Percentiles rank a stretch among this genome's conserved stretches.
Evolutionary conservation across 768 basidiomycete species (phyloP).

Genomic region (Xerocomus brunneocitrinus): DNA sequence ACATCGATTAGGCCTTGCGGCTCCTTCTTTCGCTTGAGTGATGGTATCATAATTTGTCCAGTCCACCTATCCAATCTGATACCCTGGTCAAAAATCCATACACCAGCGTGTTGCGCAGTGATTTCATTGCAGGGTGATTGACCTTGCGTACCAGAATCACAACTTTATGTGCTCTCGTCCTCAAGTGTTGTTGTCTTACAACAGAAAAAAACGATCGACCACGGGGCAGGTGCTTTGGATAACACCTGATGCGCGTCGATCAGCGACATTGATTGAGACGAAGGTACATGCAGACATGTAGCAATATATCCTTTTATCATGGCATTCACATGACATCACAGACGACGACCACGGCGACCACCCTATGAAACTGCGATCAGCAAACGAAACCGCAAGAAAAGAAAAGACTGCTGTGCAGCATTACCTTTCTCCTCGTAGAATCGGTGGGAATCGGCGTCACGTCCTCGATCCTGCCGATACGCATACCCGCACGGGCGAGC

Average conservation of each 20-base stretch:
- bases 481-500: constrained; percentile 96
- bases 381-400: neutral
- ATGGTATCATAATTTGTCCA: neutral
- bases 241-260: constrained; percentile 79
- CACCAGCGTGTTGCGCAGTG: neutral
- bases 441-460: constrained; percentile 97
- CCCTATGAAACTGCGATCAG: constrained; percentile 47
- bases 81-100: neutral
- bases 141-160: neutral
- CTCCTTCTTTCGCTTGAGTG: neutral
- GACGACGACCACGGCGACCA: constrained; percentile 98
- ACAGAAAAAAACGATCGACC: constrained; percentile 46
- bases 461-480: constrained; percentile 97
- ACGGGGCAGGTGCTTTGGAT: constrained; percentile 62
- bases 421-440: constrained; percentile 92
- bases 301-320: constrained; percentile 15
- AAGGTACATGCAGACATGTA: constrained; percentile 33
- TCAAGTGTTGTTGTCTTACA: neutral
- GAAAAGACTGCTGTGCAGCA: neutral
- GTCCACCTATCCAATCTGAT: neutral
- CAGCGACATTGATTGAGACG: constrained; percentile 59
- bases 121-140: neutral
- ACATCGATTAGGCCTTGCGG: neutral
- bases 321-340: constrained; percentile 39
- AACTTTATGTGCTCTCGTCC: no score